Conservation (phyloP, 1,139 yeast genomes). For the Sugiyamaella novakii region DNA sequence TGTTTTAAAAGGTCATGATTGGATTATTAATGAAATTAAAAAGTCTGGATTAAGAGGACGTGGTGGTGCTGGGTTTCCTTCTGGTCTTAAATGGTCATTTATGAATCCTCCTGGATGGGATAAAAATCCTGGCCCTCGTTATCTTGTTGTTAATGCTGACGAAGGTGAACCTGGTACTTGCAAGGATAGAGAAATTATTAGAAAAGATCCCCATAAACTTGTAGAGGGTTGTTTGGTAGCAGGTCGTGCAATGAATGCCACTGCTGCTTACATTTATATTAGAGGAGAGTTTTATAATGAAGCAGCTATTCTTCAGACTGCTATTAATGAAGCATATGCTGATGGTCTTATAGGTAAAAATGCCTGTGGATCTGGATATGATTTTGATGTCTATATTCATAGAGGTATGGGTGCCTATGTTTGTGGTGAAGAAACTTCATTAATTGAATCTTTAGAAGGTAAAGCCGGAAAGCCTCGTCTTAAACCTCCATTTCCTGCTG, state of each 20-base stretch:
- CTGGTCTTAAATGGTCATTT: constrained; percentile 87
- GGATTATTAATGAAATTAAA: constrained; percentile 87
- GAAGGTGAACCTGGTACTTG: constrained; percentile 95
- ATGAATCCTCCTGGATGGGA: constrained; percentile 97
- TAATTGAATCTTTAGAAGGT: constrained; percentile 85
- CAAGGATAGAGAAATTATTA: constrained; percentile 84
- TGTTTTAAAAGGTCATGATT: constrained; percentile 74
- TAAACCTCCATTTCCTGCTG: constrained; percentile 94
- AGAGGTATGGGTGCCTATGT: constrained; percentile 92
- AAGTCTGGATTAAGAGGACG: constrained; percentile 85
- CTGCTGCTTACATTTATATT: constrained; percentile 87
- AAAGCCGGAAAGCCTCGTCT: constrained; percentile 91
- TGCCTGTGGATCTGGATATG: constrained; percentile 85
- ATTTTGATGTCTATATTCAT: constrained; percentile 78
- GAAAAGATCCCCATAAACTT: constrained; percentile 88
- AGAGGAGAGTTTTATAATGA: constrained; percentile 88
- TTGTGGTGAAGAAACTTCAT: constrained; percentile 89
- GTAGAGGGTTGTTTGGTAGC: constrained; percentile 86
- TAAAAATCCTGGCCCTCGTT: constrained; percentile 80
- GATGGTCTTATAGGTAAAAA: constrained; percentile 79
- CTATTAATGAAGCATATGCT: constrained; percentile 82
- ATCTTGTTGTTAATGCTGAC: constrained; percentile 85
- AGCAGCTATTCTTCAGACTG: constrained; percentile 67
- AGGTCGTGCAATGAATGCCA: constrained; percentile 90
- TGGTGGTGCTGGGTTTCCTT: constrained; percentile 93